phyloP scores from a whole-genome alignment of 2,329 filamentous ascomycete species.

The Apiospora sp. region DNA sequence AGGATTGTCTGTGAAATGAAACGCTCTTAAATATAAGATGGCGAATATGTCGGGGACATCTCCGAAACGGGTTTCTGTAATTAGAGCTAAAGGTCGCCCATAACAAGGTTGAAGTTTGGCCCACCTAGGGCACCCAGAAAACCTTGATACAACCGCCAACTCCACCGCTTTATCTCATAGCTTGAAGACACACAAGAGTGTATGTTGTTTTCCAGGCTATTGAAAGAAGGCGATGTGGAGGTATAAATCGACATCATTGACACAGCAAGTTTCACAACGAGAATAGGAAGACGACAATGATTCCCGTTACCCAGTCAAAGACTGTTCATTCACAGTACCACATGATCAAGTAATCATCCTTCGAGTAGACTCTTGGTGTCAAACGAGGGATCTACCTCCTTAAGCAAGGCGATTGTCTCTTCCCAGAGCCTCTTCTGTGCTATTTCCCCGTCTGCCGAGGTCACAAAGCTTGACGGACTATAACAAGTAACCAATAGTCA shows the following conservation, averaged over 20 bases:
- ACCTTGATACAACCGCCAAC: not conserved
- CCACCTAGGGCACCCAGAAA: not conserved
- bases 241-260: no score
- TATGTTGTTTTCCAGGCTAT: no score
- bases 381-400: not conserved
- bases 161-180: not conserved
- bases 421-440: slow-evolving; percentile 31
- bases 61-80: not conserved
- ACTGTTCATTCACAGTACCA: no score
- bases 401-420: slow-evolving; percentile 31
- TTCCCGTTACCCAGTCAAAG: no score
- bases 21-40: not conserved
- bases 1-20: not conserved
- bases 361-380: not conserved
- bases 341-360: not conserved
- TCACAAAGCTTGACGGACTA: slow-evolving; percentile 22
- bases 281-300: no score
- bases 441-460: slow-evolving; percentile 26
- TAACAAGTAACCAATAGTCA: not conserved
- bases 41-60: no score
- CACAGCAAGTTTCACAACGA: no score
- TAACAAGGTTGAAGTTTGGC: not conserved
- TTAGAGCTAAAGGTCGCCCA: no score
- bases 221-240: no score
- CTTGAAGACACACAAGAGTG: not conserved